These are phyloP conservation scores for Astragalus glycyphyllos DNA, from an alignment of 306 rosid species.

Conservation along the genomic window DNA sequence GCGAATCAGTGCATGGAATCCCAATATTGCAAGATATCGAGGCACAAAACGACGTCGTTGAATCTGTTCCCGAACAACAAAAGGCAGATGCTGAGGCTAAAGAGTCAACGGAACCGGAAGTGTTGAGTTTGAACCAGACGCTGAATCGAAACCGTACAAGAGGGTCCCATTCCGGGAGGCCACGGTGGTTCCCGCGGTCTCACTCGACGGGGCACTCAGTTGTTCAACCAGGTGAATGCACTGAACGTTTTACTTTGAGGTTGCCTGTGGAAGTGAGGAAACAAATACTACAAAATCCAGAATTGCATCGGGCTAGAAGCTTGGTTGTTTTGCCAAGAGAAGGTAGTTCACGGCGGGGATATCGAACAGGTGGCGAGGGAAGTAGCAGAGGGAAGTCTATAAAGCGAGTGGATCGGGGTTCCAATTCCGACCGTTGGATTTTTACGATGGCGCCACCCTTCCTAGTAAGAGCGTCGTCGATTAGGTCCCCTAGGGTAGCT, in stretches of 20 bases:
- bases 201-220: constrained; percentile 91
- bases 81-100: neutral
- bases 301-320: constrained; percentile 49
- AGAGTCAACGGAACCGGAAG: constrained; percentile 34
- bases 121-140: constrained; percentile 38
- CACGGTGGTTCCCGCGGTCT: constrained; percentile 66
- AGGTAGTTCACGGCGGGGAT: constrained; percentile 71
- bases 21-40: constrained; percentile 49
- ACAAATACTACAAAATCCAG: constrained; percentile 58
- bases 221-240: constrained; percentile 80
- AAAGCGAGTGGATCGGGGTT: constrained; percentile 56
- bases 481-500: constrained; percentile 62
- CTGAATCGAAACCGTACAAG: constrained; percentile 65
- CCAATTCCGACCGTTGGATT: constrained; percentile 86
- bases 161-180: constrained; percentile 58
- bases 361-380: constrained; percentile 61
- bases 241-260: constrained; percentile 83
- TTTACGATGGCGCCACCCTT: constrained; percentile 76
- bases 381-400: constrained; percentile 61
- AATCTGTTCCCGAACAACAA: neutral
- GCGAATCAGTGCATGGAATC: constrained; percentile 39
- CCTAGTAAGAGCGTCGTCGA: constrained; percentile 68
- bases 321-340: constrained; percentile 64
- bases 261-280: constrained; percentile 78
- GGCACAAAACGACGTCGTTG: constrained; percentile 49